phyloP scores from a whole-genome alignment of 2,329 filamentous ascomycete species.

The Trichoderma sp. region DNA sequence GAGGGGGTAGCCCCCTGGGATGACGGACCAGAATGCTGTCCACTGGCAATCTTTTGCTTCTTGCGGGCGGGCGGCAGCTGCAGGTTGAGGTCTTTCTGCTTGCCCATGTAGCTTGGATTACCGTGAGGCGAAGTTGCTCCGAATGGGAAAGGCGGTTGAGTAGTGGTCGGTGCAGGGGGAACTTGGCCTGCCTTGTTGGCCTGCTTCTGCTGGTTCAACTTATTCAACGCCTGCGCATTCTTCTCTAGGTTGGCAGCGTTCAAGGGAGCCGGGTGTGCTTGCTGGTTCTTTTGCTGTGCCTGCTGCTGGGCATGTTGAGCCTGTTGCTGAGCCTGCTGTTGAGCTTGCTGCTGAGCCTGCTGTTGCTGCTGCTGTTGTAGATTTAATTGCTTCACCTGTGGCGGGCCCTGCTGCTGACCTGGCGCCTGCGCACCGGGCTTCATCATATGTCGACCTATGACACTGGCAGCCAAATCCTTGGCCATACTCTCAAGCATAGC shows the following conservation, averaged over 20 bases:
- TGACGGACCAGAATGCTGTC: conserved; percentile 38
- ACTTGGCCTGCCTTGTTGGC: conserved; percentile 47
- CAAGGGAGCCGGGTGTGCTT: conserved; percentile 33
- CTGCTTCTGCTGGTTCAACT: conserved; percentile 39
- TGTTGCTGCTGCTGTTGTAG: conserved; percentile 24
- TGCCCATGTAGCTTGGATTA: conserved; percentile 53
- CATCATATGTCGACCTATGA: conserved; percentile 28
- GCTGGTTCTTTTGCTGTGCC: conserved; percentile 27
- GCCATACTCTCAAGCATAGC: conserved; percentile 51
- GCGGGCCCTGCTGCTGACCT: conserved; percentile 1
- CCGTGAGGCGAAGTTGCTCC: conserved; percentile 57
- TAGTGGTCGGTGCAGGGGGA: conserved; percentile 55
- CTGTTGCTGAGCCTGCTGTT: conserved; percentile 23
- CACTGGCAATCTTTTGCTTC: conserved; percentile 47
- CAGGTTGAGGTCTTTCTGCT: conserved; percentile 52
- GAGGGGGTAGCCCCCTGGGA: conserved; percentile 43
- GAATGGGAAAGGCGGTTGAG: conserved; percentile 56
- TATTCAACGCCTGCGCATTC: conserved; percentile 47
- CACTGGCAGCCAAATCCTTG: conserved; percentile 42
- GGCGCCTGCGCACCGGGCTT: conserved; percentile 23
- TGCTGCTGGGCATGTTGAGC: conserved; percentile 26
- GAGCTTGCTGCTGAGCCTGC: conserved; percentile 25
- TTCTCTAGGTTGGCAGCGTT: conserved; percentile 51
- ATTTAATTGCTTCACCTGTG: background rate
- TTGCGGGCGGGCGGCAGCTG: conserved; percentile 57